Conservation (phyloP, 768 basidiomycete genomes). For the Stropharia rugosoannulata region DNA sequence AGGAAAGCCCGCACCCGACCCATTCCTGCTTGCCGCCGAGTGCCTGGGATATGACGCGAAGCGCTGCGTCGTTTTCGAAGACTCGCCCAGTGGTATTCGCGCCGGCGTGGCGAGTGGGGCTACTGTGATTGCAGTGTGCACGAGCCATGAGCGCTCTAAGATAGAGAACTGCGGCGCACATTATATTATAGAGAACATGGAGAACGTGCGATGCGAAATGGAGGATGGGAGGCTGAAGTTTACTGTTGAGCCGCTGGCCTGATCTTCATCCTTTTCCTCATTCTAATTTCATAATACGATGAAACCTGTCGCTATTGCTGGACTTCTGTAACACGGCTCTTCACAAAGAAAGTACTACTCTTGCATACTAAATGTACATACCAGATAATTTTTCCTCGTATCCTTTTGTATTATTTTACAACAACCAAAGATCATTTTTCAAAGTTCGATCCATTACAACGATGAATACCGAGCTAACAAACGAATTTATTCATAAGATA, state of each 20-base stretch:
- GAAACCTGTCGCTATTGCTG: too few relatives aligned
- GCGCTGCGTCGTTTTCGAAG: constrained; percentile 77
- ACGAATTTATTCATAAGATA: too few relatives aligned
- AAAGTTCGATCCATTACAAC: too few relatives aligned
- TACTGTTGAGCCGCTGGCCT: constrained; percentile 23
- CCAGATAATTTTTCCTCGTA: too few relatives aligned
- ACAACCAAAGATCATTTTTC: too few relatives aligned
- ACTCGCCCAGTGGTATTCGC: constrained; percentile 76
- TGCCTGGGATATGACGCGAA: constrained; percentile 55
- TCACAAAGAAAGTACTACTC: too few relatives aligned
- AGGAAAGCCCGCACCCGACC: constrained; percentile 63
- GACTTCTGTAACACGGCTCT: too few relatives aligned
- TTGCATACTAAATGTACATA: too few relatives aligned
- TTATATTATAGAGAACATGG: constrained; percentile 55
- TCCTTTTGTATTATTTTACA: too few relatives aligned
- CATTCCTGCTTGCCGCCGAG: constrained; percentile 61
- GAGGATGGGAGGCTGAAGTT: constrained; percentile 42
- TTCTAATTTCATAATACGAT: too few relatives aligned
- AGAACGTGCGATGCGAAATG: constrained; percentile 40
- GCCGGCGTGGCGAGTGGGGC: constrained; percentile 75
- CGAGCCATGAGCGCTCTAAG: constrained; percentile 59
- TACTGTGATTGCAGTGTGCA: constrained; percentile 74
- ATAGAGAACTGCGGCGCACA: constrained; percentile 58
- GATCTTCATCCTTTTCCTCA: background rate
- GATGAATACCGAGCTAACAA: too few relatives aligned